A percentile compares a stretch with the other conserved stretches of the same genome.
Evolutionary conservation across 129 eudicot genomes (phyloP).

Genomic region (Rutidosis leptorrhynchoides): DNA sequence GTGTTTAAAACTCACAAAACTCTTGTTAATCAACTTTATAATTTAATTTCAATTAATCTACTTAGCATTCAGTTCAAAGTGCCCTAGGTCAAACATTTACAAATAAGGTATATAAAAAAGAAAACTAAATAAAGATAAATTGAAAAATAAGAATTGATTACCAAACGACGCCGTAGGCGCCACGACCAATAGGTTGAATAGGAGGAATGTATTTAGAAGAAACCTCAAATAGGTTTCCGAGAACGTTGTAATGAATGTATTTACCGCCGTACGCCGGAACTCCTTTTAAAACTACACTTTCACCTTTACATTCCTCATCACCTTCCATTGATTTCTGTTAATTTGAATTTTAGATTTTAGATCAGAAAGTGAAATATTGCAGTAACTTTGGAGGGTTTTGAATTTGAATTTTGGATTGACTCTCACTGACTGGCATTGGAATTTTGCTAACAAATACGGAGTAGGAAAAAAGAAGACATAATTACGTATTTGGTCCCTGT

Average conservation of each 20-base stretch:
- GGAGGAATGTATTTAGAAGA: conserved; percentile 30
- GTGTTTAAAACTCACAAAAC: no score
- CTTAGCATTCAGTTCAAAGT: background rate
- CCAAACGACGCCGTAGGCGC: conserved; percentile 30
- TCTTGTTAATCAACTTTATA: no score
- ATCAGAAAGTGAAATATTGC: no score
- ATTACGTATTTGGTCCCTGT: no score
- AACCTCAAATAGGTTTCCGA: conserved; percentile 31
- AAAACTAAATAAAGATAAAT: background rate
- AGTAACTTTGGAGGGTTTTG: no score
- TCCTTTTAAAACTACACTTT: conserved; percentile 21
- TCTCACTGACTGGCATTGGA: no score
- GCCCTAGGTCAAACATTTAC: no score
- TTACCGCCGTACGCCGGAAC: conserved; percentile 18
- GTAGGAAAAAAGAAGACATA: no score
- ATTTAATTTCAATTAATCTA: no score
- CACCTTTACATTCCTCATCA: conserved; percentile 10
- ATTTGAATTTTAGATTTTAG: background rate
- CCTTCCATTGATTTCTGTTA: background rate
- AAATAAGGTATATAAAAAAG: background rate
- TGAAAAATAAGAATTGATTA: background rate
- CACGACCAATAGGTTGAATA: conserved; percentile 27
- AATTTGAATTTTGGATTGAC: no score
- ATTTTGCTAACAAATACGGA: no score
- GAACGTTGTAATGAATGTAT: conserved; percentile 20